Evolutionary conservation across 106 monocot genomes (phyloP), one percentile per base, ranked within the genome.

Genomic region (Posidonia australis): DNA sequence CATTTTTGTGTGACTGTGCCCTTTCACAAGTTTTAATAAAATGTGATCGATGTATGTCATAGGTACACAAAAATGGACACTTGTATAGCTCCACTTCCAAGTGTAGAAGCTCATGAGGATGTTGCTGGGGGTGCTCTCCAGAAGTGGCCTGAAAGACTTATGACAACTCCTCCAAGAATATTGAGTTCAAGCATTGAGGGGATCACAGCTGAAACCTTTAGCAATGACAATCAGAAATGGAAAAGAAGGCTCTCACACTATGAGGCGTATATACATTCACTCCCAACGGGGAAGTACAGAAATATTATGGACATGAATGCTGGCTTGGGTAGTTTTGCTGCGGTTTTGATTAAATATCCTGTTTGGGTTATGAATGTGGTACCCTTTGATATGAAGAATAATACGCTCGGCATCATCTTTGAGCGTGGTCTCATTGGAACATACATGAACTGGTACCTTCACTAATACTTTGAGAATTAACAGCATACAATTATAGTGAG

Each of bases 351-450:
- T 14, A 79, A 81, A 54, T 79, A 84, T 71, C 92, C 88, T 49
- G 83, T 83, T 79, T 93, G 92, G 92, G 85, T 93, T 72, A 88
- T 93, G 92, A 93, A 93, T 83, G 85, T 83, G 26, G 76, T 93
- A 70, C 88, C 88, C 47, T 67, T 59, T 19, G 59, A 77, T 65
- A 44, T 22, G 23, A 65, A 71, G 25, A 79, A 78, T 54, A 75
- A 85, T 63, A 93, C 85, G 20, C 77, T 93, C 19, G 92, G 85
- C 14, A 44, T 85, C 60, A 88, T 93, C n/a, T 92, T 74, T 79
- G 87, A 92, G 72, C 81, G 92, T 67, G 92, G 92, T 26, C 80
- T 93, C 55, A 74, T 93, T 67, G 92, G 92, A 63, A 93, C 92
- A 49, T 93, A 88, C 68, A 85, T 83, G 85, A 65, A 93, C 80